These are phyloP conservation scores for Pythium guiyangense DNA, from an alignment of 352 stramenopile species.

Conservation along the genomic window DNA sequence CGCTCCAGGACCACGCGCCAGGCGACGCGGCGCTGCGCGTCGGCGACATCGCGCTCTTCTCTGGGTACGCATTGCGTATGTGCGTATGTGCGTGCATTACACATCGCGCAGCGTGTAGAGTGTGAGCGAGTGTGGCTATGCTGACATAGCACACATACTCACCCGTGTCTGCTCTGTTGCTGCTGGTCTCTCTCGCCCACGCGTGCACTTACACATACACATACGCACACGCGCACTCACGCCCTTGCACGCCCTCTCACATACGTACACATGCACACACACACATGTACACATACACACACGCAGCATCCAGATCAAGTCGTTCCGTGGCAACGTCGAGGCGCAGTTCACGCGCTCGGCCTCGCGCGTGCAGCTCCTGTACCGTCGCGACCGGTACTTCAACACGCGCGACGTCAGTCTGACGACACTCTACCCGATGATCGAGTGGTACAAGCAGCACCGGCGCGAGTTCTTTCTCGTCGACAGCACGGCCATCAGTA, in stretches of 20 bases:
- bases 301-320: conserved; percentile 33
- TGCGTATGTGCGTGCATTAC: neutral
- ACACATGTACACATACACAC: too few species aligned
- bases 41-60: conserved; percentile 60
- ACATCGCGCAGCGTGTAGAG: too few species aligned
- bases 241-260: too few species aligned
- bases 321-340: conserved; percentile 42
- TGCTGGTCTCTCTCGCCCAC: neutral
- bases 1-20: conserved; percentile 25
- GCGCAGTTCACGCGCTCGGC: conserved; percentile 37
- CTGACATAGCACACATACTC: neutral
- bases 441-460: conserved; percentile 58
- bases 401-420: conserved; percentile 45
- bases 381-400: conserved; percentile 52
- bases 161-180: neutral
- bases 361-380: conserved; percentile 51
- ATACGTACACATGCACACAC: too few species aligned
- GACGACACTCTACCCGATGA: conserved; percentile 55
- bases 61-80: conserved; percentile 23
- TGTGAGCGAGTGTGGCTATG: too few species aligned
- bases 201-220: neutral
- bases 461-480: too few species aligned
- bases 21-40: conserved; percentile 29
- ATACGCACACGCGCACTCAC: too few species aligned
- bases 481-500: neutral